A percentile compares a stretch with the other conserved stretches of the same genome.
phyloP scores from a whole-genome alignment of 495 filamentous ascomycete genomes.

The Penicillium soppii region DNA sequence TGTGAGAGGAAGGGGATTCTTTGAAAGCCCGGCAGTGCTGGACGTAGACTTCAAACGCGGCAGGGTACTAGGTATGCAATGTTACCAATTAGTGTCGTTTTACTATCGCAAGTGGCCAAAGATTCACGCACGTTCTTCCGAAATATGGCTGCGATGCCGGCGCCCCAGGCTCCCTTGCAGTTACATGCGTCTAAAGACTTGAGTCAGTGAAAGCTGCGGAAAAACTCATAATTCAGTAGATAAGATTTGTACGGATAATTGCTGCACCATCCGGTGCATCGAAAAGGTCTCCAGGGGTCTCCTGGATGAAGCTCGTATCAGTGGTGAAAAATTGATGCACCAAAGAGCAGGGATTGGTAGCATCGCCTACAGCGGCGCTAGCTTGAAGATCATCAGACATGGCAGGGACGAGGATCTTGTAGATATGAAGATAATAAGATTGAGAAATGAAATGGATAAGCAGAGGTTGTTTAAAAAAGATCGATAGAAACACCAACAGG shows the following conservation, averaged over 20 bases:
- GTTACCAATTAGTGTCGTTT: too few species aligned
- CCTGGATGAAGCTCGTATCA: slow-evolving; percentile 9
- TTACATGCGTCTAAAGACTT: slow-evolving; percentile 45
- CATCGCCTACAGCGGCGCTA: too few species aligned
- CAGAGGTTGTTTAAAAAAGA: too few species aligned
- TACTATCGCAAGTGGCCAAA: neutral
- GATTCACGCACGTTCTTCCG: slow-evolving; percentile 25
- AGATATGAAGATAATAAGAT: too few species aligned
- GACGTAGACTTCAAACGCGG: slow-evolving; percentile 36
- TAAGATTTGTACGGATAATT: slow-evolving; percentile 38
- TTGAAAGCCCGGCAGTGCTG: slow-evolving; percentile 27
- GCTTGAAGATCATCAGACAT: too few species aligned
- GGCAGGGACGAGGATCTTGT: too few species aligned
- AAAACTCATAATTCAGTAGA: neutral
- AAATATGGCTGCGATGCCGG: slow-evolving; percentile 41
- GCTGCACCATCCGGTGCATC: slow-evolving; percentile 41
- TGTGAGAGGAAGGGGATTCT: slow-evolving; percentile 1
- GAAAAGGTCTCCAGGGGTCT: slow-evolving; percentile 43
- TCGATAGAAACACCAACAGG: too few species aligned
- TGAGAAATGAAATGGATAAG: too few species aligned
- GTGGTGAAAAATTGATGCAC: too few species aligned
- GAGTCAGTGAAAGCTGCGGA: slow-evolving; percentile 1
- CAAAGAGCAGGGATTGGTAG: too few species aligned
- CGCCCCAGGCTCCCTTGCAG: slow-evolving; percentile 42
- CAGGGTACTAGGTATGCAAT: slow-evolving; percentile 43